Base-by-base conservation (phyloP, 75 land plant species). In the Cryptomeria japonica region DNA sequence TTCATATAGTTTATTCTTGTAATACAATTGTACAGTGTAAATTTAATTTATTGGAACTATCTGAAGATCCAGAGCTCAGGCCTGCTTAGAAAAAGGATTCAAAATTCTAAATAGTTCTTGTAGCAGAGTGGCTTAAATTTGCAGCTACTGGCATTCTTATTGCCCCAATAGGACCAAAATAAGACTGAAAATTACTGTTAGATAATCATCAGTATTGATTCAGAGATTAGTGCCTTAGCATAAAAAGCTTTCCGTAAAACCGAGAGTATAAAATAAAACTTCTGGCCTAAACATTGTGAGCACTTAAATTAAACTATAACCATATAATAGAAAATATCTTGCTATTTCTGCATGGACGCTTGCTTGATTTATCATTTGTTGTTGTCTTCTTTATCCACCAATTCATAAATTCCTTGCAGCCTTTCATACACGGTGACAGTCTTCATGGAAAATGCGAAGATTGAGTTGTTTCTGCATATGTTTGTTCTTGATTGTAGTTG, bases 21-120 rank as follows among this genome's bases (percentile, higher is more conserved):
- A 82, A 82, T 46, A 46, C 47, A 82, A 28, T 3, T 82, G 84
- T 82, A 82, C 84, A 46, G 84, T 46, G 31, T 82, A 51, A 44
- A 51, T 34, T 25, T 82, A 46, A 13, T 44, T 25, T 82, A 32
- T 44, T 82, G 84, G 47, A 32, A n/a, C 13, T 4, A 82, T 82
- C 14, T 82, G 51, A 46, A n/a, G 47, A 44, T n/a, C 2, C 49
- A 4, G 5, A 44, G 84, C 47, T 14, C 46, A 44, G 51, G n/a
- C 16, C 14, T 28, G 28, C 5, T 82, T 82, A 12, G 32, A 82
- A 12, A 28, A n/a, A 3, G 46, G 15, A 3, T 25, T 80, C 11
- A 38, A 80, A 80, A 41, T 1, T 42, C 19, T 46, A 46, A 46
- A n/a, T 82, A 82, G 28, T 13, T 12, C 51, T 12, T 75, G 13